Percentiles rank a stretch among this genome's conserved stretches.
phyloP scores from a whole-genome alignment of 179 eudicot genomes.

The Dionaea muscipula region DNA sequence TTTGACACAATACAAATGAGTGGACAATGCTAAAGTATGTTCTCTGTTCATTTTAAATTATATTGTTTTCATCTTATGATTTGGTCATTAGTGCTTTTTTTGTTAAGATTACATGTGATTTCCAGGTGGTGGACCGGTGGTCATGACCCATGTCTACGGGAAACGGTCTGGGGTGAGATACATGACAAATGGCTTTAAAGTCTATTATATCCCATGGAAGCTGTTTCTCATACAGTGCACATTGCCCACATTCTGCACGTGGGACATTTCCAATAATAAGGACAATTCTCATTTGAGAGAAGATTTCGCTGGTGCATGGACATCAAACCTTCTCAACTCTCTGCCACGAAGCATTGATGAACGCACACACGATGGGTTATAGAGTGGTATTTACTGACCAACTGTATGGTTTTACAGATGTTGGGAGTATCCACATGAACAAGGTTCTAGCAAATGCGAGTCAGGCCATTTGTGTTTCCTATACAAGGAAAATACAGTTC shows the following conservation, averaged over 20 bases:
- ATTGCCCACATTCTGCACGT: conserved; percentile 69
- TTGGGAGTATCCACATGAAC: conserved; percentile 95
- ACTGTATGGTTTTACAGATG: conserved; percentile 90
- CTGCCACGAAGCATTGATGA: conserved; percentile 96
- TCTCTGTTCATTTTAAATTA: too few relatives aligned
- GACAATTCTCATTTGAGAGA: conserved; percentile 72
- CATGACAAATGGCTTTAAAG: conserved; percentile 77
- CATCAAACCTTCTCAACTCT: conserved; percentile 98
- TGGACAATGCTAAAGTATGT: too few relatives aligned
- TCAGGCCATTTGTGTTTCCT: conserved; percentile 93
- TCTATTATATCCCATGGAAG: conserved; percentile 90
- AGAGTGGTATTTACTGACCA: conserved; percentile 93
- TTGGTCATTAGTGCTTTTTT: too few relatives aligned
- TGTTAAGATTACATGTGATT: conserved; percentile 5
- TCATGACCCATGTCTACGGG: conserved; percentile 90
- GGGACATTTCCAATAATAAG: conserved; percentile 90
- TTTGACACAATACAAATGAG: too few relatives aligned
- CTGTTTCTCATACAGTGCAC: conserved; percentile 88
- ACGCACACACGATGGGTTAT: conserved; percentile 94
- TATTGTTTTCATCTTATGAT: too few relatives aligned
- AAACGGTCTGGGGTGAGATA: conserved; percentile 82
- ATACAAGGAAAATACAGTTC: conserved; percentile 94
- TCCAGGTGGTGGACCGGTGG: conserved; percentile 79
- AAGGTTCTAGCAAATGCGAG: conserved; percentile 91
- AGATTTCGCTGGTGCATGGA: conserved; percentile 81